Evolutionary conservation across 2,329 filamentous ascomycete genomes (phyloP).

Genomic region (Fonsecaea pugnacius): DNA sequence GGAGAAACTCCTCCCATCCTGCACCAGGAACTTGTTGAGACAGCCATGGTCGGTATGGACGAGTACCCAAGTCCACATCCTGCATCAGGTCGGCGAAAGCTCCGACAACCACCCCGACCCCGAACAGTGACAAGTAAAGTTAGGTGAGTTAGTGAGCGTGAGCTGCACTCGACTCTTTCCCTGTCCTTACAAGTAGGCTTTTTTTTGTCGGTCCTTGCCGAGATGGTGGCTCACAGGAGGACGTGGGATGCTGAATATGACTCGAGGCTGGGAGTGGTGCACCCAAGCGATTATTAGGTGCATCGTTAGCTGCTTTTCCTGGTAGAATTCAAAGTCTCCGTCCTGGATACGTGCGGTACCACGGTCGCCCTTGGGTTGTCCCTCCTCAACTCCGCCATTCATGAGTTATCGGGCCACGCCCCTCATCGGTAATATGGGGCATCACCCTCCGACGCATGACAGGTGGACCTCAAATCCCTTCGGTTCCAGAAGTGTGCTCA

Average conservation of each 20-base stretch:
- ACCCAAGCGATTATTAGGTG: slow-evolving; percentile 17
- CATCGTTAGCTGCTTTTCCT: slow-evolving; percentile 17
- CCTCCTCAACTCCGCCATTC: background rate
- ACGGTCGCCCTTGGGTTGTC: background rate
- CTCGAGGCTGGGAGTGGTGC: slow-evolving; percentile 3
- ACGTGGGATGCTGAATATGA: slow-evolving; percentile 1
- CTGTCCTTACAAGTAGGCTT: background rate
- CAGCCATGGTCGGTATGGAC: background rate
- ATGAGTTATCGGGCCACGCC: background rate
- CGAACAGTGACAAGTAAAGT: background rate
- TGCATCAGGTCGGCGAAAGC: background rate
- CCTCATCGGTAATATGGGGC: background rate
- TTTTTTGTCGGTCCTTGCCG: background rate
- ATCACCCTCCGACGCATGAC: background rate
- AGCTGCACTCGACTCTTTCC: background rate
- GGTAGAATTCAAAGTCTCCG: background rate
- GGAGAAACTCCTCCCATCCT: background rate
- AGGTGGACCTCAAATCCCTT: background rate
- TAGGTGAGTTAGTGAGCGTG: background rate
- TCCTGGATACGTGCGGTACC: background rate
- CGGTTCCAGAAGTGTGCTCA: background rate
- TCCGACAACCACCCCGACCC: background rate
- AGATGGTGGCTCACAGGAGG: background rate
- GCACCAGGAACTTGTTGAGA: background rate
- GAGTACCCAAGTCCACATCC: too few species aligned